Percentiles rank a stretch among this genome's conserved stretches.
These are phyloP conservation scores for Spinacia oleracea DNA, from an alignment of 179 eudicot genomes.

Conservation along the genomic window DNA sequence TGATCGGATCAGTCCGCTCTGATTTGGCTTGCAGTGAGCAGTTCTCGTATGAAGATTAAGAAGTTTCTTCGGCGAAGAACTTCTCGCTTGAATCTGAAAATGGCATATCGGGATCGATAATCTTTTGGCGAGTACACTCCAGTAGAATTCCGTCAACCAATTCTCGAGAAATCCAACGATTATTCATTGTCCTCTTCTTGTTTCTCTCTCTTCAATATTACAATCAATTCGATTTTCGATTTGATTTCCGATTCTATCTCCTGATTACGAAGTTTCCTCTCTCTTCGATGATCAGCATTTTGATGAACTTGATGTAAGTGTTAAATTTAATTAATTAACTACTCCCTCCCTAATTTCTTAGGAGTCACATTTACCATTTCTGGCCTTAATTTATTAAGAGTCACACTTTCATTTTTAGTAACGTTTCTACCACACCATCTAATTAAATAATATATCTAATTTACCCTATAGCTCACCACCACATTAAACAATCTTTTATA, in stretches of 20 bases:
- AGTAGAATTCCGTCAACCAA: constrained; percentile 75
- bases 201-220: constrained; percentile 54
- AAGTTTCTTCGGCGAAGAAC: constrained; percentile 41
- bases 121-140: constrained; percentile 72
- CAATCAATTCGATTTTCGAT: constrained; percentile 50
- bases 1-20: constrained; percentile 14
- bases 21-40: constrained; percentile 63
- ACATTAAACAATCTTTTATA: no score
- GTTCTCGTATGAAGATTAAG: constrained; percentile 45
- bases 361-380: no score
- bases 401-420: no score
- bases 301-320: constrained; percentile 29
- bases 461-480: no score
- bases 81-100: constrained; percentile 31
- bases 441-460: no score
- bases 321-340: background rate
- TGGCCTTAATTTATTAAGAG: no score
- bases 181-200: constrained; percentile 59
- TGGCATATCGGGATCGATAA: constrained; percentile 39
- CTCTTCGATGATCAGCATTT: constrained; percentile 27
- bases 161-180: constrained; percentile 60
- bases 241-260: constrained; percentile 32
- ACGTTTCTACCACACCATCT: no score
- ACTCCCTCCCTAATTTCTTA: no score
- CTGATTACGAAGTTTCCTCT: constrained; percentile 18